Conservation (phyloP, 139 green algal species). For the Ostreobium quekettii region DNA sequence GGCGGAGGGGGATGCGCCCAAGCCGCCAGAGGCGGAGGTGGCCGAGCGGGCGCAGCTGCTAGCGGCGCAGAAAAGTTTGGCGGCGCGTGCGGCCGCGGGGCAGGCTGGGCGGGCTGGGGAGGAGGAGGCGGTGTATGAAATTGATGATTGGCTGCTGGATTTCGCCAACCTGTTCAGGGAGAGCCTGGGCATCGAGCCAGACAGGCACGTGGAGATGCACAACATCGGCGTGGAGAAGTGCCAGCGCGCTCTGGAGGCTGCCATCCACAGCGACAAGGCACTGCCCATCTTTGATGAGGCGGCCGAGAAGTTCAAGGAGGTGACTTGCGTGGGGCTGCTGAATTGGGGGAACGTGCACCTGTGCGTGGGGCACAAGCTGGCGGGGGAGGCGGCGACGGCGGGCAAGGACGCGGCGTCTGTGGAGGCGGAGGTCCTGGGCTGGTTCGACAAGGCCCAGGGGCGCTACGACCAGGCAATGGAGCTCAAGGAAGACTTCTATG, state of each 20-base stretch:
- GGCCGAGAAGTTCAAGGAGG: slow-evolving; percentile 67
- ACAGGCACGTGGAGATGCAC: slow-evolving; percentile 64
- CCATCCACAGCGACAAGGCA: slow-evolving; percentile 45
- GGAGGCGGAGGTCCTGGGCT: slow-evolving; percentile 53
- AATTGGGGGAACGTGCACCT: slow-evolving; percentile 69
- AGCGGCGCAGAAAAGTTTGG: slow-evolving; percentile 3
- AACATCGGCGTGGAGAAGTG: slow-evolving; percentile 43
- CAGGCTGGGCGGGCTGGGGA: background rate
- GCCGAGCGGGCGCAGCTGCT: slow-evolving; percentile 38
- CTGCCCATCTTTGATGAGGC: slow-evolving; percentile 65
- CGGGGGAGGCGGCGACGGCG: slow-evolving; percentile 52
- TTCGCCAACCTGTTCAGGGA: slow-evolving; percentile 81
- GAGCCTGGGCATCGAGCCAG: slow-evolving; percentile 53
- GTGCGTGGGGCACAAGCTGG: slow-evolving; percentile 28
- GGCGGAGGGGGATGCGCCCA: slow-evolving; percentile 48
- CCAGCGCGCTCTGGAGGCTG: slow-evolving; percentile 47
- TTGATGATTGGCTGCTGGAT: slow-evolving; percentile 86
- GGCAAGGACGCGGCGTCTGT: slow-evolving; percentile 51
- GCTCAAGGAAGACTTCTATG: slow-evolving; percentile 52
- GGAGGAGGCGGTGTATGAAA: slow-evolving; percentile 37
- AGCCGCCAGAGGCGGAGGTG: slow-evolving; percentile 46
- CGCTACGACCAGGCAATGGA: slow-evolving; percentile 59
- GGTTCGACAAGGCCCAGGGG: slow-evolving; percentile 53
- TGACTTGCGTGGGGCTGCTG: slow-evolving; percentile 34
- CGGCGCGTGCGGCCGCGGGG: background rate